phyloP scores from a whole-genome alignment of 2,329 filamentous ascomycete species.

The Metarhizium robertsii region DNA sequence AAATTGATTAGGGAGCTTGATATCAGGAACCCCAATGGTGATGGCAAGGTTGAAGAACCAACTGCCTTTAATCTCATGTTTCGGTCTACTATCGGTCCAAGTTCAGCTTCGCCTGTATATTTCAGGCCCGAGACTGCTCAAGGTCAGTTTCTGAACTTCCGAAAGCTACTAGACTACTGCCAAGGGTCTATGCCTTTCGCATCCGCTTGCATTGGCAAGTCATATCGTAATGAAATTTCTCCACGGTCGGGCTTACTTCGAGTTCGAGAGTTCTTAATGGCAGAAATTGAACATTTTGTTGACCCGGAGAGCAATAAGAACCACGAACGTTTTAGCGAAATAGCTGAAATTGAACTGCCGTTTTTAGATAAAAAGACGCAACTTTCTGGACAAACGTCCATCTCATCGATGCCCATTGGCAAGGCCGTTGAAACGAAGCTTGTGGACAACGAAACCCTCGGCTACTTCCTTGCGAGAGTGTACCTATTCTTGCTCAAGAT shows the following conservation, averaged over 20 bases:
- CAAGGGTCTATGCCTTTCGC: conserved; percentile 93
- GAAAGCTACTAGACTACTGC: conserved; percentile 94
- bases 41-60: conserved; percentile 66
- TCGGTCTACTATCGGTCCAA: conserved; percentile 87
- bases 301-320: conserved; percentile 93
- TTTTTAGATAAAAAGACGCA: conserved; percentile 82
- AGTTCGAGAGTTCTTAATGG: conserved; percentile 97
- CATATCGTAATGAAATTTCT: conserved; percentile 96
- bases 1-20: conserved; percentile 84
- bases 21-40: conserved; percentile 78
- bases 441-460: conserved; percentile 61
- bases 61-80: conserved; percentile 99
- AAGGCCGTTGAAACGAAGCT: conserved; percentile 56
- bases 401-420: conserved; percentile 67
- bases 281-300: conserved; percentile 97
- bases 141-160: conserved; percentile 96
- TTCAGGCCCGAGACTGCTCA: conserved; percentile 92
- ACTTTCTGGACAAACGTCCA: conserved; percentile 71
- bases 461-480: conserved; percentile 59
- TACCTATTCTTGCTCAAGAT: conserved; percentile 54
- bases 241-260: conserved; percentile 83
- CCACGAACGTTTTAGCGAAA: conserved; percentile 77
- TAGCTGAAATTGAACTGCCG: conserved; percentile 73
- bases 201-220: conserved; percentile 94
- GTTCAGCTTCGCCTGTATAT: conserved; percentile 76